Evolutionary conservation across 2,329 filamentous ascomycete species (phyloP), one percentile per base, ranked within the genome.

Genomic region (Aspergillus bombycis): DNA sequence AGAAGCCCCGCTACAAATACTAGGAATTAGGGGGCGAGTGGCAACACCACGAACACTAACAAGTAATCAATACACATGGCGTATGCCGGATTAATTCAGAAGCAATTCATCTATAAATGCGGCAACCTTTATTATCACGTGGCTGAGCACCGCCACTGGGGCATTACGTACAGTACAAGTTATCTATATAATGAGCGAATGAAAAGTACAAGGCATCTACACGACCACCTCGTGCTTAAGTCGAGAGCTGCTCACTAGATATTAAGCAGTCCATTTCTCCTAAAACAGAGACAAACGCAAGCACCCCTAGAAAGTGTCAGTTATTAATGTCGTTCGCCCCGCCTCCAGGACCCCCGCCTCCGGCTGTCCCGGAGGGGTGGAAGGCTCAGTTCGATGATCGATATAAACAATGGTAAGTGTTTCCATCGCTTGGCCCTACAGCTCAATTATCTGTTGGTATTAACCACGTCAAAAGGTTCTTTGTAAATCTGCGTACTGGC

Each of bases 401-500:
- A 74, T 97, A 97, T 82, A 90, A 90, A 73, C 90, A 95, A 85
- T 97, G 92, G 89, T 89, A 74, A 69, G 81, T 68, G 10, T 28
- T 23, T 55, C 59, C 56, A 11, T 58, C 43, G 14, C 26, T 41
- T 48, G 52, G 9, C n/a, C 56, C 41, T 14, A 23, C 12, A 28
- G 52, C 10, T 45, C n/a, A 21, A 10, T 5, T 38, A 21, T 38
- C 19, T 41, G 11, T 14, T 23, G 32, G 41, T 21, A 59, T 9
- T 46, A 21, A 54, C 19, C 50, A 56, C 23, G 34, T 59, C 48
- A 64, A 62, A 93, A 41, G 90, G 90, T 97, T 95, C 86, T 97
- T 91, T 81, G 91, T 97, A 65, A 95, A 97, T 81, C 87, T 91
- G 65, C 87, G 89, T 78, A 97, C 93, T 68, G 95, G 95, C 73